phyloP scores from a whole-genome alignment of 2,329 filamentous ascomycete genomes.

The Phyllachora maydis region DNA sequence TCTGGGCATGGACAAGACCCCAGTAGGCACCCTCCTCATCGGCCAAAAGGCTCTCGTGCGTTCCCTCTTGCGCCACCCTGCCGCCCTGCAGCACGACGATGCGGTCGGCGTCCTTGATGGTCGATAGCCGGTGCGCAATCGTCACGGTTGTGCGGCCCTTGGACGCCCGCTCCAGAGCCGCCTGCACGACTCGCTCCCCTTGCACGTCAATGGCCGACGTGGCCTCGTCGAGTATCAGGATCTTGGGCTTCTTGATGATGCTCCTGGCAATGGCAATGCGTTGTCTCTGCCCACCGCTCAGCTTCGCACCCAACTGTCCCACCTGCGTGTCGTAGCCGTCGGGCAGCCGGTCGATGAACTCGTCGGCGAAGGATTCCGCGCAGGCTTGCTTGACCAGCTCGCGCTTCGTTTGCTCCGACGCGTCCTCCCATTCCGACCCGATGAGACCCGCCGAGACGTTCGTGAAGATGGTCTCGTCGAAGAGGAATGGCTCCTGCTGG shows the following conservation, averaged over 20 bases:
- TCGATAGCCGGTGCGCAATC: conserved; percentile 56
- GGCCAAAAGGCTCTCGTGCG: conserved; percentile 48
- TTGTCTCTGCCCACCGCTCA: conserved; percentile 60
- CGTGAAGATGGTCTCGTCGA: conserved; percentile 24
- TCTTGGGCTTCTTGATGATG: conserved; percentile 39
- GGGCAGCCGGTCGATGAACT: conserved; percentile 45
- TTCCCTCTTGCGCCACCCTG: conserved; percentile 51
- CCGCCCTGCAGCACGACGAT: conserved; percentile 62
- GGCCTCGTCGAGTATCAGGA: conserved; percentile 54
- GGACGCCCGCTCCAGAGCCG: conserved; percentile 43
- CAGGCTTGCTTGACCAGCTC: conserved; percentile 43
- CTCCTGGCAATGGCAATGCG: conserved; percentile 50
- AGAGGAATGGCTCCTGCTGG: conserved; percentile 20
- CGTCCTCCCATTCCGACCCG: conserved; percentile 16
- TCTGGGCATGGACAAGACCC: conserved; percentile 43
- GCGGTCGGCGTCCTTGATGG: conserved; percentile 56
- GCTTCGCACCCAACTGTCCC: conserved; percentile 56
- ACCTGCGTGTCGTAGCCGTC: conserved; percentile 49
- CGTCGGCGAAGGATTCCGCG: conserved; percentile 45
- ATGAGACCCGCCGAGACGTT: conserved; percentile 31
- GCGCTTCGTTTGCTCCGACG: conserved; percentile 19
- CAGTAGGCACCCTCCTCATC: conserved; percentile 39
- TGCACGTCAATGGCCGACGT: conserved; percentile 46
- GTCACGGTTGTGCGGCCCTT: conserved; percentile 47
- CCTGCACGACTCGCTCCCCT: conserved; percentile 35